Percentiles rank a stretch among this genome's conserved stretches.
These are phyloP conservation scores for Yarrowia yakushimensis DNA, from an alignment of 805 yeast species.

Conservation along the genomic window DNA sequence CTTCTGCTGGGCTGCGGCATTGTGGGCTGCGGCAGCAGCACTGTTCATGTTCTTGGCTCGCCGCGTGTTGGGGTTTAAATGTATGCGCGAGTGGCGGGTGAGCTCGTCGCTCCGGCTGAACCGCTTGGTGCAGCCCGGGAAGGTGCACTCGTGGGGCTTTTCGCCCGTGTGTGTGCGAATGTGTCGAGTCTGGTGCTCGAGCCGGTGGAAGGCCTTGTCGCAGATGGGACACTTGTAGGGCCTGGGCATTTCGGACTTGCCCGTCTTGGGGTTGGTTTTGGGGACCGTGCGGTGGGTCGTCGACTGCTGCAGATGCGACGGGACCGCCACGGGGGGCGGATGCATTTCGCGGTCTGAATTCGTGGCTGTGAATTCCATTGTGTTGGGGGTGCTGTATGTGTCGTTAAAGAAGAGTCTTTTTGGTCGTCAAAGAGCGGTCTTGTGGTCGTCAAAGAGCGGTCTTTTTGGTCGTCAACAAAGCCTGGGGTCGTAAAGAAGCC, in stretches of 20 bases:
- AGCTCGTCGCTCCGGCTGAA: slow-evolving; percentile 81
- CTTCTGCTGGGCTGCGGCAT: slow-evolving; percentile 21
- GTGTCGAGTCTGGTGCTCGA: slow-evolving; percentile 90
- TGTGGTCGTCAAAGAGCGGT: too few species aligned
- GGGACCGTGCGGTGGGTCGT: slow-evolving; percentile 23
- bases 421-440: too few species aligned
- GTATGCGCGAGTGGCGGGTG: slow-evolving; percentile 81
- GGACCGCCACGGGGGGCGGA: slow-evolving; percentile 23
- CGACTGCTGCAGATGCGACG: slow-evolving; percentile 24
- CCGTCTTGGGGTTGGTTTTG: slow-evolving; percentile 25
- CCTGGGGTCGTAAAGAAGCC: too few species aligned
- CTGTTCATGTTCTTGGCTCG: slow-evolving; percentile 29
- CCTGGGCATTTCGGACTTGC: slow-evolving; percentile 37
- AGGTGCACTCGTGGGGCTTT: slow-evolving; percentile 81
- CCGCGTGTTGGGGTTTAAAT: slow-evolving; percentile 44
- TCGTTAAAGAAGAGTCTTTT: neutral
- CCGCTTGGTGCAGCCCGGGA: slow-evolving; percentile 77
- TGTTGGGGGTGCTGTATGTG: neutral
- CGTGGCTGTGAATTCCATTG: slow-evolving; percentile 21
- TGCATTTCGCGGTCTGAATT: slow-evolving; percentile 21
- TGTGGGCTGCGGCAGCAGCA: slow-evolving; percentile 27
- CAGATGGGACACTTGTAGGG: slow-evolving; percentile 86
- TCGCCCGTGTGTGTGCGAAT: slow-evolving; percentile 92
- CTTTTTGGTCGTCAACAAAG: too few species aligned
- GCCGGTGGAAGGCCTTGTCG: slow-evolving; percentile 78